Base-by-base conservation (phyloP, 441 rosid species). In the Corymbia calophylla region DNA sequence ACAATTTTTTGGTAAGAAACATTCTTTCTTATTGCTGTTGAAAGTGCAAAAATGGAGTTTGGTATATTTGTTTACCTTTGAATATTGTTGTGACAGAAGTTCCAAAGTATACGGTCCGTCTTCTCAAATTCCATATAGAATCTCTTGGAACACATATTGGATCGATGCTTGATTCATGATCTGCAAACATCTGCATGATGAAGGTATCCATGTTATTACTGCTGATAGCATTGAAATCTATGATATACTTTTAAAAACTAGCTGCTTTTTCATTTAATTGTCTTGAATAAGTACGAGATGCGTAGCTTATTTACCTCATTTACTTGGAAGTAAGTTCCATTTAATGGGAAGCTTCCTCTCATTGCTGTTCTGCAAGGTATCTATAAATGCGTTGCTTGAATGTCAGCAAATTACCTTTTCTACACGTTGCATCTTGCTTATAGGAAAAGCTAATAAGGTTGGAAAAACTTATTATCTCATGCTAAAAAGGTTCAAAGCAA, bases 11-110 rank as follows among this genome's bases (percentile, higher is more conserved):
- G 27, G 54, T 85, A 51, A 86, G 90, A 47, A 86, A 86, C 60
- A 53, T 66, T 19, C 47, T 53, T 62, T 49, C 10, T 49, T 39
- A 49, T 17, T n/a, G 35, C 73, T 55, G 35, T 81, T 87, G 85
- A 68, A 87, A 66, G 77, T 25, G 73, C 29, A 53, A 88, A 80
- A 89, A 35, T 21, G 51, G 53, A 25, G 35, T 25, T 27, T 53
- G 47, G 32, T 88, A 53, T 64, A 60, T 25, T 88, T 86, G 58
- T 92, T 93, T 91, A 98, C 99, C 99, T 95, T 90, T 96, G 90
- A 97, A 97, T 92, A 98, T 98, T 89, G 99, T 89, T 89, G 99
- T 92, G 27, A 97, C 97, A 73, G 99, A 97, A 31, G 99, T 97
- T 86, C 99, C 99, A 88, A 98, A 98, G 95, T 95, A 98, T 53